Evolutionary conservation across 441 rosid species (phyloP), one percentile per base, ranked within the genome.

Genomic region (Iberis amara): DNA sequence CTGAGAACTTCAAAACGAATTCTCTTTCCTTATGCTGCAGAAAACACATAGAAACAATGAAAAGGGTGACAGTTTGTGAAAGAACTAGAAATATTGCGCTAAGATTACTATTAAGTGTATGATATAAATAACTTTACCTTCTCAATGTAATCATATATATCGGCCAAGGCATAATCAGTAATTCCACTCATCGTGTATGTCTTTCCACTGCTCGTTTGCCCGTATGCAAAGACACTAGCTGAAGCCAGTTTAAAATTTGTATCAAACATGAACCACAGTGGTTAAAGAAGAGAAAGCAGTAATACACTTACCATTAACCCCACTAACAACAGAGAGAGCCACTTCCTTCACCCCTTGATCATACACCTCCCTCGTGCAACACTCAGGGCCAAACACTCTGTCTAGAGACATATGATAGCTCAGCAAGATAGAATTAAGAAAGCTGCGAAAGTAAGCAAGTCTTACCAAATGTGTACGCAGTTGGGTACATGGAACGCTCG

Each of bases 221-320:
- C 97, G 69, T 94, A 94, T 42, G 96, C 96, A 68, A 94, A 94
- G 62, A 87, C 79, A 68, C 96, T 94, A 6, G 96, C 99, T 94
- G 79, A 61, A 80, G 58, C 51, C 43, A 47, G 36, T 47, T 52
- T n/a, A 21, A 62, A 43, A 52, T 11, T 18, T 11, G 47, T 50
- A 40, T 46, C 27, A 27, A 62, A 48, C 12, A 32, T 49, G 18
- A 41, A 57, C 26, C 45, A 26, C 14, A 33, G 26, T 11, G 46
- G 18, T 40, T 14, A 36, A 61, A 9, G 59, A 64, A 64, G 75
- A 48, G 66, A 79, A 59, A 32, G 27, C 45, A 57, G 49, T 47
- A 41, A 9, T 18, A 58, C 49, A 11, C 66, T 52, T 54, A 69
- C 73, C 73, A 65, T 81, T 79, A 56, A 84, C 76, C 36, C 92